Base-by-base conservation (phyloP, 495 filamentous ascomycete genomes). In the Rostrohypoxylon terebratum region DNA sequence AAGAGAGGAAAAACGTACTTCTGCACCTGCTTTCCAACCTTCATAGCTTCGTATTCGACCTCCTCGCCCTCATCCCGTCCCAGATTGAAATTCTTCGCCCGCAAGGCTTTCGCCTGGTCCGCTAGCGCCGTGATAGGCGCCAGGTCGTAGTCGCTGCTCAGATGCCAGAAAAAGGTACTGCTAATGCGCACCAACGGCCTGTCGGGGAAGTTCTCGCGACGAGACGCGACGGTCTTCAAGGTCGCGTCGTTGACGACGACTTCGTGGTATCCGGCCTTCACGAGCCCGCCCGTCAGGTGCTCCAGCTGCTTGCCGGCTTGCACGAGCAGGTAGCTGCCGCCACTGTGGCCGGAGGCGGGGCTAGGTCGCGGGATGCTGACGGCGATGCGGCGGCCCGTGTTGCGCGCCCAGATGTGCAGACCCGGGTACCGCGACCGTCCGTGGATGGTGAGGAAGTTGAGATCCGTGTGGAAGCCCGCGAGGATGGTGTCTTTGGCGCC, bases 371-470 rank as follows among this genome's bases (percentile, higher is more conserved):
- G 84, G 66, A 86, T 86, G 77, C 77, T 78, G 65, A 86, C 84
- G 66, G 83, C 69, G 74, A 86, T 85, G 57, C 79, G 79, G 20
- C 75, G 77, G 33, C 84, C 84, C 23, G 83, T 86, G 79, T 86
- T 86, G 60, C 84, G 82, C 47, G 84, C 84, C 84, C 84, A 86
- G 66, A 86, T 81, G 81, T 86, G 81, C 70, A 86, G 75, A 47
- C 84, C 84, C 3, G 84, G 83, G 58, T 86, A 86, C 42, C 84
- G 83, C 40, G 83, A 85, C 68, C 84, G 84, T 40, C 84, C 84
- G 79, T 86, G 84, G 77, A 86, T 86, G 69, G 84, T 86, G 14
- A 86, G 77, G 80, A 86, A 86, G 77, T 86, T 86, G 34, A 86
- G 82, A 69, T 86, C 84, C 10, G 83, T 85, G 73, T 86, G 84